Evolutionary conservation across 208 protist species (phyloP).

Genomic region (Leishmania turanica): DNA sequence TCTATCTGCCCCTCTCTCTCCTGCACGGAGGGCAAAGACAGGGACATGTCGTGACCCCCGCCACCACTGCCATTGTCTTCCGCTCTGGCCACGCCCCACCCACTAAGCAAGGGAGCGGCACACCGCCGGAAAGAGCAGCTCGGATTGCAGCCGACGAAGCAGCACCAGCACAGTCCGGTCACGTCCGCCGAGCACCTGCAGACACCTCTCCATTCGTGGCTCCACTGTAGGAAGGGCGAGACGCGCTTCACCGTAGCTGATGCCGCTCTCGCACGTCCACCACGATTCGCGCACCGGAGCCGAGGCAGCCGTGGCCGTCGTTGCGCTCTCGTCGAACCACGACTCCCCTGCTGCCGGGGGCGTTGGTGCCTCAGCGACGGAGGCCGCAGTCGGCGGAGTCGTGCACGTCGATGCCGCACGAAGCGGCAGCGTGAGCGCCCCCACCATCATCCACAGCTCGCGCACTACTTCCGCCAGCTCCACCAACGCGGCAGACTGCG

Average conservation of each 20-base stretch:
- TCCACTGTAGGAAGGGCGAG: conserved; percentile 9
- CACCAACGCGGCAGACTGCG: not conserved
- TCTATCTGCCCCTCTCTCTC: not conserved
- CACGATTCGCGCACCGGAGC: not conserved
- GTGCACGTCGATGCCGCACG: conserved; percentile 20
- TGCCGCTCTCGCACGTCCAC: not conserved
- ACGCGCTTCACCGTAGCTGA: conserved; percentile 13
- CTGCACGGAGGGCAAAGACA: not conserved
- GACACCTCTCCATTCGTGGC: conserved; percentile 12
- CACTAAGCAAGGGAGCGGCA: conserved; percentile 8
- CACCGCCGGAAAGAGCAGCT: conserved; percentile 20
- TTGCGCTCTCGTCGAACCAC: not conserved
- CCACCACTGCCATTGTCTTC: not conserved
- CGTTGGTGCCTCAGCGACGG: not conserved
- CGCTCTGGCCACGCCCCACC: not conserved
- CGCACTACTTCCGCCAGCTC: conserved; percentile 3
- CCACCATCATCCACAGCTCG: conserved; percentile 14
- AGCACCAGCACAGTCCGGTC: conserved; percentile 16
- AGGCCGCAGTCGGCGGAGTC: not conserved
- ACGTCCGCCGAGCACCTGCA: conserved; percentile 22
- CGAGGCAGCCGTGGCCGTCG: not conserved
- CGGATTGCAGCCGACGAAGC: conserved; percentile 25
- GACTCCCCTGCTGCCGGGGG: not conserved
- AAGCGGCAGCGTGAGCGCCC: conserved; percentile 22
- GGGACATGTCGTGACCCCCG: not conserved